Conservation (phyloP, 768 basidiomycete species). For the Kwoniella pini region DNA sequence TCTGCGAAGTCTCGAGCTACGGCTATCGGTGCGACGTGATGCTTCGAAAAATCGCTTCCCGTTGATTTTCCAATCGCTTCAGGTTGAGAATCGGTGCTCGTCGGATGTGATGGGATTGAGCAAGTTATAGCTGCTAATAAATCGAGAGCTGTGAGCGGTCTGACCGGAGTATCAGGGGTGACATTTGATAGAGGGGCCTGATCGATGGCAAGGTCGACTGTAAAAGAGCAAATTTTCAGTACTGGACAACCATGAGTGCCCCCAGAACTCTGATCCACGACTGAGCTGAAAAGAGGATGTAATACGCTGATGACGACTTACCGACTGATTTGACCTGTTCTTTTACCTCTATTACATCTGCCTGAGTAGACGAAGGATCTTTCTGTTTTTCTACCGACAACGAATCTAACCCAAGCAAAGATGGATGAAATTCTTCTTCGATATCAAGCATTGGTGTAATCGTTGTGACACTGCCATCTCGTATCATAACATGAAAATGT, state of each 20-base stretch:
- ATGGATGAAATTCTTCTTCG: conserved; percentile 24
- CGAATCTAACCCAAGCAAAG: conserved; percentile 9
- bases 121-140: conserved; percentile 13
- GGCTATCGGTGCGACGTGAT: too few species aligned
- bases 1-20: conserved; percentile 12
- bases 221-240: too few species aligned
- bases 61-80: too few species aligned
- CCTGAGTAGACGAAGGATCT: not conserved
- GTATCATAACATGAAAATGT: not conserved
- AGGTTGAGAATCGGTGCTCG: too few species aligned
- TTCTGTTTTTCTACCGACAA: not conserved
- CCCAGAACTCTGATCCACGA: too few species aligned
- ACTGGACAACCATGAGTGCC: too few species aligned
- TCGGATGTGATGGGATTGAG: not conserved
- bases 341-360: too few species aligned
- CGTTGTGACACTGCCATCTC: not conserved
- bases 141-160: conserved; percentile 9
- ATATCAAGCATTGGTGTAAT: not conserved
- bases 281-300: too few species aligned
- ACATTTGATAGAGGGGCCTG: not conserved
- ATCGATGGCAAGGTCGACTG: not conserved
- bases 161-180: not conserved
- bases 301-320: too few species aligned
- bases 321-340: too few species aligned
- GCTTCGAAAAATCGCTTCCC: too few species aligned